Conservation (phyloP, 768 basidiomycete genomes). For the Asterophora parasitica region DNA sequence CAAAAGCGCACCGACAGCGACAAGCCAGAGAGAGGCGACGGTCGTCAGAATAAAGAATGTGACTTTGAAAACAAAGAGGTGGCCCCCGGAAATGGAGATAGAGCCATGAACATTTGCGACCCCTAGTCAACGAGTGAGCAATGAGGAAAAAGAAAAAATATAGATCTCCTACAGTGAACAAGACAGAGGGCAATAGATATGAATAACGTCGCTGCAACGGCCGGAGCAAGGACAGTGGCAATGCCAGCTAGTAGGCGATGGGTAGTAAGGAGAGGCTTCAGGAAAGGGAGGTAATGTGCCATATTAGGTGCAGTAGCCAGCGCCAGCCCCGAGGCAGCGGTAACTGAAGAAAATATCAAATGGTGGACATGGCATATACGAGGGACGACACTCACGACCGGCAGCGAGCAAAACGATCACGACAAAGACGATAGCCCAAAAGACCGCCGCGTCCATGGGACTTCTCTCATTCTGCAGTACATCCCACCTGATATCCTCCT, state of each 20-base stretch:
- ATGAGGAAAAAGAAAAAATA: not conserved
- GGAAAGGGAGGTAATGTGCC: slow-evolving; percentile 65
- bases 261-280: slow-evolving; percentile 44
- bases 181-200: slow-evolving; percentile 46
- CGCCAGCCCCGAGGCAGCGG: slow-evolving; percentile 64
- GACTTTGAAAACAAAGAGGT: slow-evolving; percentile 57
- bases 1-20: slow-evolving; percentile 63
- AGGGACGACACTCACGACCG: slow-evolving; percentile 45
- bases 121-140: slow-evolving; percentile 31
- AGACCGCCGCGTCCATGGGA: slow-evolving; percentile 38
- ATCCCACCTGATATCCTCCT: slow-evolving; percentile 81
- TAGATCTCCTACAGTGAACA: slow-evolving; percentile 48
- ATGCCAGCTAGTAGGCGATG: slow-evolving; percentile 55
- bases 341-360: slow-evolving; percentile 39
- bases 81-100: slow-evolving; percentile 58
- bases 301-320: slow-evolving; percentile 69
- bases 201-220: slow-evolving; percentile 56
- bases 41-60: slow-evolving; percentile 55
- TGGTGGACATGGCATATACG: slow-evolving; percentile 3
- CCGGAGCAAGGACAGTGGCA: slow-evolving; percentile 64
- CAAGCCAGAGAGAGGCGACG: slow-evolving; percentile 56
- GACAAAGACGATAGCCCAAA: slow-evolving; percentile 54
- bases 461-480: slow-evolving; percentile 60
- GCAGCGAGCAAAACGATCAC: slow-evolving; percentile 49
- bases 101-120: slow-evolving; percentile 49